phyloP scores from a whole-genome alignment of 768 basidiomycete species.

The Boletus reticulatus region DNA sequence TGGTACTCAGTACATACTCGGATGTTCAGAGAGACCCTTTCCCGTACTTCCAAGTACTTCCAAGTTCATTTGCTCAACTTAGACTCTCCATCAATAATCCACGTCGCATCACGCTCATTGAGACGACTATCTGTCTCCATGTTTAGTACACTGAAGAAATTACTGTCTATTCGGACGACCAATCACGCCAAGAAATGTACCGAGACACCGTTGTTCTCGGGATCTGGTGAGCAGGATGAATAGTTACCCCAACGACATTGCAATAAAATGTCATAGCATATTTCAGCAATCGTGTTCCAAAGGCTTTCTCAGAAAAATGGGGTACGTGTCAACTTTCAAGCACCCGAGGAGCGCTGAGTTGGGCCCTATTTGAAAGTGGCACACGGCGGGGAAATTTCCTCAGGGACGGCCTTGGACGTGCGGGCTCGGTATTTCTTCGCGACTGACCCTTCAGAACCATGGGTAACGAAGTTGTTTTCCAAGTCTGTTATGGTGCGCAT shows the following conservation, averaged over 20 bases:
- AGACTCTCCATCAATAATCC: too few relatives aligned
- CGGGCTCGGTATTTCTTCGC: slow-evolving; percentile 32
- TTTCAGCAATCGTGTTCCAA: slow-evolving; percentile 28
- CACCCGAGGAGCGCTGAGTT: neutral
- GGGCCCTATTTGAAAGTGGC: slow-evolving; percentile 8
- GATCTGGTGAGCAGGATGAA: slow-evolving; percentile 18
- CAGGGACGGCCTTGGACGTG: slow-evolving; percentile 5
- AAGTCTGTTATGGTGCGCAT: slow-evolving; percentile 30
- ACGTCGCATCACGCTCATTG: too few relatives aligned
- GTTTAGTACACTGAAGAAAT: slow-evolving; percentile 9
- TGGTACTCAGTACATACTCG: too few relatives aligned
- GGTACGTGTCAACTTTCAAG: slow-evolving; percentile 16
- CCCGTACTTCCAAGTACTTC: too few relatives aligned
- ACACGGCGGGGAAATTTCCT: slow-evolving; percentile 24
- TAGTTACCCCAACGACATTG: neutral
- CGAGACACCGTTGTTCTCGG: slow-evolving; percentile 16
- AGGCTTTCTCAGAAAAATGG: slow-evolving; percentile 20
- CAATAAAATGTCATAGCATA: slow-evolving; percentile 18
- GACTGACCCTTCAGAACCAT: slow-evolving; percentile 24
- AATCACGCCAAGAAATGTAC: neutral
- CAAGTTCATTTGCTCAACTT: too few relatives aligned
- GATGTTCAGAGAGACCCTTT: too few relatives aligned
- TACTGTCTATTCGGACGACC: neutral
- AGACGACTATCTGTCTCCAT: neutral
- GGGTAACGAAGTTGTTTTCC: slow-evolving; percentile 24